These are phyloP conservation scores for Colletotrichum sidae DNA, from an alignment of 2,329 filamentous ascomycete species.

Conservation along the genomic window DNA sequence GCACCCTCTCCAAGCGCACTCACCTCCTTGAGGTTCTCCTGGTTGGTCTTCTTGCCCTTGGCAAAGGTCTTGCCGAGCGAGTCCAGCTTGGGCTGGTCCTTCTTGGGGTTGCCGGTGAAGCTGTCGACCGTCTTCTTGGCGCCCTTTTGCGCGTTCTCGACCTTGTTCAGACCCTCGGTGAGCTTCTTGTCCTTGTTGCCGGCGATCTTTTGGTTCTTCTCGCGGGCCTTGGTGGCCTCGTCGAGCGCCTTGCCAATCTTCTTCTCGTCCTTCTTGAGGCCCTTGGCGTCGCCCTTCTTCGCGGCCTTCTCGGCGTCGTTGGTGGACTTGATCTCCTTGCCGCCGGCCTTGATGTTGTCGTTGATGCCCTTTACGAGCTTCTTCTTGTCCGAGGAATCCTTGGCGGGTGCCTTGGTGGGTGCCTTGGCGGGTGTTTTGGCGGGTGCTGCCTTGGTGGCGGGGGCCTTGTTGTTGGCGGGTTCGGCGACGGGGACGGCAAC, in stretches of 20 bases:
- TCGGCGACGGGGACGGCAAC: neutral
- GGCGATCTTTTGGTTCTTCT: slow-evolving; percentile 31
- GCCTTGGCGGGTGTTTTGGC: neutral
- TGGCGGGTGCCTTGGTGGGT: neutral
- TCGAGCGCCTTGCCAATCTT: slow-evolving; percentile 13
- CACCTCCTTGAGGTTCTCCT: slow-evolving; percentile 24
- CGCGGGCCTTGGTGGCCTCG: slow-evolving; percentile 18
- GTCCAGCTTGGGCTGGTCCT: slow-evolving; percentile 8
- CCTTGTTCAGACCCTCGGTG: slow-evolving; percentile 24
- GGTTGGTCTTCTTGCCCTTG: slow-evolving; percentile 30
- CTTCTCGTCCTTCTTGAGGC: slow-evolving; percentile 28
- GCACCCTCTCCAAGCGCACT: neutral
- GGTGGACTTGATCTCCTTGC: slow-evolving; percentile 22
- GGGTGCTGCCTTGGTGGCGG: neutral
- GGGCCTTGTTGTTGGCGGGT: slow-evolving; percentile 2
- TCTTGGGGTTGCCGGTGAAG: slow-evolving; percentile 24
- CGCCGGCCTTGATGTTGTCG: slow-evolving; percentile 23
- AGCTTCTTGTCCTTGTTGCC: slow-evolving; percentile 19
- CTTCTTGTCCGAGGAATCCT: slow-evolving; percentile 18
- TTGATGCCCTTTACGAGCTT: slow-evolving; percentile 31
- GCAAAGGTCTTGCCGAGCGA: slow-evolving; percentile 19
- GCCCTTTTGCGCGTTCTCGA: slow-evolving; percentile 23
- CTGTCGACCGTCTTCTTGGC: slow-evolving; percentile 24
- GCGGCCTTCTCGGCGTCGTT: slow-evolving; percentile 8
- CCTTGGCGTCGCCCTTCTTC: slow-evolving; percentile 18